These are phyloP conservation scores for Aspergillus pseudotamarii DNA, from an alignment of 2,329 filamentous ascomycete species.

Conservation along the genomic window DNA sequence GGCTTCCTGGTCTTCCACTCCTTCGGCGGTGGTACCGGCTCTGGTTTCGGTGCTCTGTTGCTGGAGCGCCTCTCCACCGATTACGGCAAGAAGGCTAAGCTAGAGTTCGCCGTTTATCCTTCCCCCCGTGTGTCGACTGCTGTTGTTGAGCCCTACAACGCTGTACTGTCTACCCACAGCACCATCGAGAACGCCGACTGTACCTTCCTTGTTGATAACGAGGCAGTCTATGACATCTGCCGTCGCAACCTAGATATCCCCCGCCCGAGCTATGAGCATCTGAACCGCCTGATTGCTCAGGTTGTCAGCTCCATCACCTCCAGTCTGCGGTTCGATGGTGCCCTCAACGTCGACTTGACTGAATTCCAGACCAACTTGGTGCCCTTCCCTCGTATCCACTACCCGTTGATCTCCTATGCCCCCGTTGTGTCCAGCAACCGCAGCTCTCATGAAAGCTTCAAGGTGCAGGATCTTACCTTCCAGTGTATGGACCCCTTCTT, in stretches of 20 bases:
- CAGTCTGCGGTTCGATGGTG: slow-evolving; percentile 66
- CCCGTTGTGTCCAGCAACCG: slow-evolving; percentile 69
- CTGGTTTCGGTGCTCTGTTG: slow-evolving; percentile 66
- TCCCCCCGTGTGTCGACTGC: slow-evolving; percentile 66
- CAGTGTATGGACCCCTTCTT: slow-evolving; percentile 53
- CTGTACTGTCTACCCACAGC: slow-evolving; percentile 58
- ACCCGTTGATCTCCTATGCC: slow-evolving; percentile 67
- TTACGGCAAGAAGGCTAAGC: slow-evolving; percentile 70
- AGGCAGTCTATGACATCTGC: slow-evolving; percentile 70
- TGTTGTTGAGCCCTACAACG: slow-evolving; percentile 71
- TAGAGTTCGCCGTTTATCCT: slow-evolving; percentile 68
- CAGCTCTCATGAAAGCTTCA: slow-evolving; percentile 85
- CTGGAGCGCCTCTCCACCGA: slow-evolving; percentile 66
- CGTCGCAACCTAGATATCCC: slow-evolving; percentile 66
- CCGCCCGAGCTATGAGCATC: slow-evolving; percentile 65
- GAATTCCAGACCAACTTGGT: slow-evolving; percentile 73
- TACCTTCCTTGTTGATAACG: slow-evolving; percentile 70
- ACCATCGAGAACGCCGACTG: slow-evolving; percentile 71
- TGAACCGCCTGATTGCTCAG: slow-evolving; percentile 68
- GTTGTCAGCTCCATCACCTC: slow-evolving; percentile 70
- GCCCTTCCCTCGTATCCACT: slow-evolving; percentile 69
- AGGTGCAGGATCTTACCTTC: slow-evolving; percentile 72
- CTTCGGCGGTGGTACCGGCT: slow-evolving; percentile 69
- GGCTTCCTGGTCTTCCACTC: slow-evolving; percentile 71
- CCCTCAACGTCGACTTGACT: slow-evolving; percentile 68